A percentile compares a stretch with the other conserved stretches of the same genome.
Evolutionary conservation across 345 rosid species (phyloP).

Genomic region (Odontarrhena argentea): DNA sequence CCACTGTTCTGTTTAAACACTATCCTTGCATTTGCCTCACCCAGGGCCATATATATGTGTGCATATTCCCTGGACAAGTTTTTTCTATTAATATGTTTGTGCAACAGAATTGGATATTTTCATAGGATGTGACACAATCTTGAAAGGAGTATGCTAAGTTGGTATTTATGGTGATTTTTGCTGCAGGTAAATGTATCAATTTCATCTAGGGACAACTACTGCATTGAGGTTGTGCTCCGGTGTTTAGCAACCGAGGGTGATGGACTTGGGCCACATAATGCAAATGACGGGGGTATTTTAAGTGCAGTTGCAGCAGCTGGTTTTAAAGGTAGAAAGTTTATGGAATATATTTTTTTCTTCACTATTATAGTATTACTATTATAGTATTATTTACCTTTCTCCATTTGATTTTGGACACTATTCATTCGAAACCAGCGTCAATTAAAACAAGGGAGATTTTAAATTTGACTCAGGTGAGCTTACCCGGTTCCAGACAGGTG

Average conservation of each 20-base stretch:
- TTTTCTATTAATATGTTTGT: slow-evolving; percentile 10
- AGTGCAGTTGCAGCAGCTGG: slow-evolving; percentile 86
- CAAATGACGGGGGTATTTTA: slow-evolving; percentile 79
- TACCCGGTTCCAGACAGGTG: slow-evolving; percentile 81
- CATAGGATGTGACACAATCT: slow-evolving; percentile 16
- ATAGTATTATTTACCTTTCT: slow-evolving; percentile 24
- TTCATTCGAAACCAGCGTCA: slow-evolving; percentile 6
- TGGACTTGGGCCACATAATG: slow-evolving; percentile 67
- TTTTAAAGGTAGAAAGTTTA: slow-evolving; percentile 68
- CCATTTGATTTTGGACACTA: slow-evolving; percentile 10
- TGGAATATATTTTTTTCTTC: slow-evolving; percentile 29
- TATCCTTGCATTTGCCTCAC: slow-evolving; percentile 8
- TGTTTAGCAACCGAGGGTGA: slow-evolving; percentile 92
- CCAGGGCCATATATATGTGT: slow-evolving; percentile 3
- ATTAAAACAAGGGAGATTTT: neutral
- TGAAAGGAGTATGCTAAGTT: neutral
- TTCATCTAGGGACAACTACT: slow-evolving; percentile 72
- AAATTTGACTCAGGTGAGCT: slow-evolving; percentile 76
- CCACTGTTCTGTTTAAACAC: neutral
- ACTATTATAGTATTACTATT: no score
- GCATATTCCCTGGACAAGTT: slow-evolving; percentile 5
- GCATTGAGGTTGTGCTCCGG: slow-evolving; percentile 83
- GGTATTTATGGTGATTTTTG: slow-evolving; percentile 17
- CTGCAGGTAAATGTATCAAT: slow-evolving; percentile 77
- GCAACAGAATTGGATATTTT: slow-evolving; percentile 9